Percentiles rank a stretch among this genome's conserved stretches.
Evolutionary conservation across 768 basidiomycete genomes (phyloP).

Genomic region (Tylopilus vinaceipallidus): DNA sequence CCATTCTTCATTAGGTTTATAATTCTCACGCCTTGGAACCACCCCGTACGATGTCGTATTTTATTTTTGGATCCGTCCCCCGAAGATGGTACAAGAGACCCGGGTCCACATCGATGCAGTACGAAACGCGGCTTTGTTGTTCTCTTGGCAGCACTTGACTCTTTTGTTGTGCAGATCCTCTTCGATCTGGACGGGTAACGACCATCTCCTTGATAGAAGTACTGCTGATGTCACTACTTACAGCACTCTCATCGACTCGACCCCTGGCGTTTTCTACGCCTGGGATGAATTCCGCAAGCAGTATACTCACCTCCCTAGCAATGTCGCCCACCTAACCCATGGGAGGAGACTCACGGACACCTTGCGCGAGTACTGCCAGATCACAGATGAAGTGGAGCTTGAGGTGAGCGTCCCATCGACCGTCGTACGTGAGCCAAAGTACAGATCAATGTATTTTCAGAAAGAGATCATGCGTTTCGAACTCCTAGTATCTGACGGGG

Average conservation of each 20-base stretch:
- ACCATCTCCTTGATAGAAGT: background rate
- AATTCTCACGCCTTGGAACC: background rate
- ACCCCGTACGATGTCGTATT: too few species aligned
- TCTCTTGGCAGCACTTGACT: background rate
- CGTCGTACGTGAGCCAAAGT: background rate
- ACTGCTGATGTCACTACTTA: conserved; percentile 5
- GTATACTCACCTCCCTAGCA: conserved; percentile 51
- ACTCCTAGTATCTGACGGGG: conserved; percentile 57
- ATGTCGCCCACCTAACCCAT: conserved; percentile 61
- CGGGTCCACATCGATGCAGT: conserved; percentile 52
- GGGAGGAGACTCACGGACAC: conserved; percentile 78
- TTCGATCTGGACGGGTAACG: conserved; percentile 72
- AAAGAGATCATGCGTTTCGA: conserved; percentile 77
- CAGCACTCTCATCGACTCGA: conserved; percentile 79
- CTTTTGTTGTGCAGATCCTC: conserved; percentile 44
- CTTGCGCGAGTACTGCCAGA: conserved; percentile 62
- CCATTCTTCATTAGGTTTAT: too few species aligned
- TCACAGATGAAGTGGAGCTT: conserved; percentile 55
- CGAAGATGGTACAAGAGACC: conserved; percentile 19
- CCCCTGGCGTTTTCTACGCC: conserved; percentile 75
- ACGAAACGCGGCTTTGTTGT: conserved; percentile 16
- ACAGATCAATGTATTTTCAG: conserved; percentile 32
- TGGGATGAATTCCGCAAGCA: conserved; percentile 71
- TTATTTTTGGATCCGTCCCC: background rate
- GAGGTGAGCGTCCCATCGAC: conserved; percentile 39